Evolutionary conservation across 2,329 filamentous ascomycete species (phyloP).

Genomic region (Pezicula carpinea): DNA sequence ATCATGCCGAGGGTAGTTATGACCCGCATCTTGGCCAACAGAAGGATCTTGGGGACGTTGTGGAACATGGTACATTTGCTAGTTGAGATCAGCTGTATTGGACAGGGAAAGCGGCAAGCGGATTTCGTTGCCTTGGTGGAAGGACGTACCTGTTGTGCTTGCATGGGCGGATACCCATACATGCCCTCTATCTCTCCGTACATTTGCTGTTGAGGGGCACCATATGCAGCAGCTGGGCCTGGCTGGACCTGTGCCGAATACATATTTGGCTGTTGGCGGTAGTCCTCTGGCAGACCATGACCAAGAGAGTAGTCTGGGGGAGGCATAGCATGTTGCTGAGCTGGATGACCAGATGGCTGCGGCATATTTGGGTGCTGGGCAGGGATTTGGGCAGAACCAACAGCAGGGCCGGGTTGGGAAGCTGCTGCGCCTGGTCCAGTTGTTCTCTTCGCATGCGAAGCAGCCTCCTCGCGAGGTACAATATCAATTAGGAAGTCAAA

Average conservation of each 20-base stretch:
- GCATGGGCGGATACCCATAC: conserved; percentile 79
- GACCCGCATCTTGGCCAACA: conserved; percentile 30
- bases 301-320: conserved; percentile 58
- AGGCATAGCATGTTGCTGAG: conserved; percentile 57
- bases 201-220: conserved; percentile 70
- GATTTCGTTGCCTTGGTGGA: neutral
- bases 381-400: conserved; percentile 45
- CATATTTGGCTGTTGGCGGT: conserved; percentile 74
- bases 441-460: conserved; percentile 76
- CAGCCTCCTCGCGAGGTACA: conserved; percentile 89
- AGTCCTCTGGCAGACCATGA: conserved; percentile 69
- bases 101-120: neutral
- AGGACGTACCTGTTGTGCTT: conserved; percentile 71
- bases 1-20: conserved; percentile 33
- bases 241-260: conserved; percentile 76
- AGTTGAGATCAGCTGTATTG: conserved; percentile 5
- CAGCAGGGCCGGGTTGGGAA: conserved; percentile 42
- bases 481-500: conserved; percentile 99
- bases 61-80: conserved; percentile 37
- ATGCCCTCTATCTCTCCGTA: conserved; percentile 79
- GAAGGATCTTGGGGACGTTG: conserved; percentile 33
- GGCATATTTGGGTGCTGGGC: conserved; percentile 45
- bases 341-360: conserved; percentile 40
- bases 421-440: conserved; percentile 38
- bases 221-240: conserved; percentile 67